Conservation (phyloP, 768 basidiomycete species). For the Lentinula sp. region DNA sequence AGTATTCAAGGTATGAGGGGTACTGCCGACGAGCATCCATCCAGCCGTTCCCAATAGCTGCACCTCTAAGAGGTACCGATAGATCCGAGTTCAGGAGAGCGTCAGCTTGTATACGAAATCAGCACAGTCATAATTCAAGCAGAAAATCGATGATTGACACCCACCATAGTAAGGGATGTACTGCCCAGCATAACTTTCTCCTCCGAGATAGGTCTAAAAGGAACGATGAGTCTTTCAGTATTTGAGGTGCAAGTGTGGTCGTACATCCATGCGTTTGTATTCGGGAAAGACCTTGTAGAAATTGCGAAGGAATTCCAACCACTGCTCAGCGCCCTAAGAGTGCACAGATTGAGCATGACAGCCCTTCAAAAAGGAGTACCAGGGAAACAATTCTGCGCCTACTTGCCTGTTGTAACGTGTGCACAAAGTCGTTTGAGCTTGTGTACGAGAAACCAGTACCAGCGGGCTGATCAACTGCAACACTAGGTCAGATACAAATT, state of each 20-base stretch:
- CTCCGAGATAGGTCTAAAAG: constrained; percentile 84
- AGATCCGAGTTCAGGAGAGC: constrained; percentile 63
- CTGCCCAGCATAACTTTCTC: constrained; percentile 96
- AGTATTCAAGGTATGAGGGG: constrained; percentile 83
- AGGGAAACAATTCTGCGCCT: not conserved
- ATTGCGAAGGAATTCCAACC: constrained; percentile 79
- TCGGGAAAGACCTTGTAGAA: constrained; percentile 94
- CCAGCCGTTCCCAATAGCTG: constrained; percentile 98
- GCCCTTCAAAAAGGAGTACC: not conserved
- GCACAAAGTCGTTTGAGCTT: constrained; percentile 79
- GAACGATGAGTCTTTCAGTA: not conserved
- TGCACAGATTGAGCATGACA: constrained; percentile 6
- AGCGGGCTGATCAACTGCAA: constrained; percentile 90
- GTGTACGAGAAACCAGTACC: constrained; percentile 94
- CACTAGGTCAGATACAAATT: not conserved
- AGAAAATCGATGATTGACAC: constrained; percentile 9
- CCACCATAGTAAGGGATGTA: constrained; percentile 94
- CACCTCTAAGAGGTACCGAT: constrained; percentile 61
- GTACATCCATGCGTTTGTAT: constrained; percentile 71
- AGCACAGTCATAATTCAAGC: not conserved
- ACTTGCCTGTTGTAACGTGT: constrained; percentile 62
- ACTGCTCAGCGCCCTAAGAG: constrained; percentile 63
- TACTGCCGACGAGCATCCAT: constrained; percentile 89
- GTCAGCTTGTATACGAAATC: constrained; percentile 45
- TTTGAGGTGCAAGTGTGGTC: constrained; percentile 18